Evolutionary conservation across 352 stramenopile genomes (phyloP).

Genomic region (Detonula confervacea): DNA sequence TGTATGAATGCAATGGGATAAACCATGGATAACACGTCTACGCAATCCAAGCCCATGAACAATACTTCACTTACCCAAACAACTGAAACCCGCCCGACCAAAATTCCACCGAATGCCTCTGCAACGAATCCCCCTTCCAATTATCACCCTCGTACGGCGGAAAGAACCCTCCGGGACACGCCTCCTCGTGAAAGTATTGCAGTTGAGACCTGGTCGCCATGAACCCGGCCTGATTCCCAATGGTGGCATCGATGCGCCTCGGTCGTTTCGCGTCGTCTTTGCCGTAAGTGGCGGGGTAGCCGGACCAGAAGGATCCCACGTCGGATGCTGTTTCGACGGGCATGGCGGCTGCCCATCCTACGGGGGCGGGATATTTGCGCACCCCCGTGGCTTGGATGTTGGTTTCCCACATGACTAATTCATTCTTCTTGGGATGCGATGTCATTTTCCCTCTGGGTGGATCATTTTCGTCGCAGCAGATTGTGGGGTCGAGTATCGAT

Average conservation of each 20-base stretch:
- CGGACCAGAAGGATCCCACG: conserved; percentile 42
- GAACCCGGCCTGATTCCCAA: conserved; percentile 72
- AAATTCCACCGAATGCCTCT: no score
- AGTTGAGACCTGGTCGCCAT: conserved; percentile 71
- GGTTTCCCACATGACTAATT: no score
- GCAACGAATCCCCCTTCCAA: no score
- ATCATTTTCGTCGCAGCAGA: conserved; percentile 37
- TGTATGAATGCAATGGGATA: no score
- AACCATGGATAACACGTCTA: no score
- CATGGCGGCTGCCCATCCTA: conserved; percentile 45
- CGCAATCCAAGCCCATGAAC: no score
- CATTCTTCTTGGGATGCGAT: conserved; percentile 12
- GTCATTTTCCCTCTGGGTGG: conserved; percentile 34
- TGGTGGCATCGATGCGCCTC: conserved; percentile 33
- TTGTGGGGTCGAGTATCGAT: conserved; percentile 15
- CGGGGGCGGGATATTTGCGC: conserved; percentile 29
- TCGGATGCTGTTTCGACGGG: conserved; percentile 39
- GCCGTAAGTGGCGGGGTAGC: conserved; percentile 30
- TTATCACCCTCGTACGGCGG: conserved; percentile 73
- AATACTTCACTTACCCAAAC: no score
- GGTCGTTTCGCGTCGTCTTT: conserved; percentile 31
- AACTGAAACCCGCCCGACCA: no score
- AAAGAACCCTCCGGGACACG: conserved; percentile 64
- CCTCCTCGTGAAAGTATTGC: conserved; percentile 59
- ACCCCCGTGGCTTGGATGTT: no score